Evolutionary conservation across 176 grass and related monocot genomes (phyloP).

Genomic region (Poa annua): DNA sequence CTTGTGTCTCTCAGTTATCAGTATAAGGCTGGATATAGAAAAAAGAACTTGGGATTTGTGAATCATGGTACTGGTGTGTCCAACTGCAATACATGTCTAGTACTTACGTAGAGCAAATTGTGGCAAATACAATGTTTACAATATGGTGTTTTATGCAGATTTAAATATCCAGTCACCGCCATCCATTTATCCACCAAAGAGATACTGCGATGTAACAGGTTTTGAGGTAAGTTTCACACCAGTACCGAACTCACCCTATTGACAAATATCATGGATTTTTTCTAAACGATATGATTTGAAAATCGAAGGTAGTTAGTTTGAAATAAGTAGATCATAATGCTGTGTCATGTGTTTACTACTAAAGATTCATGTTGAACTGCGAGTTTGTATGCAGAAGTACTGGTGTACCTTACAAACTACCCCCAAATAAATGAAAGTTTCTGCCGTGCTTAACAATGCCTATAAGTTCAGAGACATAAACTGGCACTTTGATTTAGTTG

Average conservation of each 20-base stretch:
- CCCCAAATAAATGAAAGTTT: not conserved
- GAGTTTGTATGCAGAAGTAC: not conserved
- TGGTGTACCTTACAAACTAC: not conserved
- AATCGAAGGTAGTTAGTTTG: conserved; percentile 7
- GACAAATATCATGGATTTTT: not conserved
- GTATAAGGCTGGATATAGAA: not conserved
- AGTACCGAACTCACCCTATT: conserved; percentile 23
- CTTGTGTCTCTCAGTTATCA: not conserved
- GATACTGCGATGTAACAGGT: conserved; percentile 95
- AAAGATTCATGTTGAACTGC: not conserved
- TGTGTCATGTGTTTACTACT: not conserved
- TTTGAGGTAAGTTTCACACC: conserved; percentile 73
- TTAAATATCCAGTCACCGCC: conserved; percentile 91
- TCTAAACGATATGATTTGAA: conserved; percentile 15
- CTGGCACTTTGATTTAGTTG: not conserved
- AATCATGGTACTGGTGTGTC: not conserved
- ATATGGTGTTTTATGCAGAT: conserved; percentile 56
- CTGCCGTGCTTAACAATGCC: not conserved
- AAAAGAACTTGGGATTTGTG: not conserved
- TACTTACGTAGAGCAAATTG: not conserved
- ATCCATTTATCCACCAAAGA: conserved; percentile 92
- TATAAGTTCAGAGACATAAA: not conserved
- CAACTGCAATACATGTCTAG: not conserved
- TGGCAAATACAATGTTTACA: conserved; percentile 16
- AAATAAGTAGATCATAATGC: not conserved